A percentile compares a stretch with the other conserved stretches of the same genome.
phyloP scores from a whole-genome alignment of 1,284 basidiomycete species.

The Sutorius eximius region DNA sequence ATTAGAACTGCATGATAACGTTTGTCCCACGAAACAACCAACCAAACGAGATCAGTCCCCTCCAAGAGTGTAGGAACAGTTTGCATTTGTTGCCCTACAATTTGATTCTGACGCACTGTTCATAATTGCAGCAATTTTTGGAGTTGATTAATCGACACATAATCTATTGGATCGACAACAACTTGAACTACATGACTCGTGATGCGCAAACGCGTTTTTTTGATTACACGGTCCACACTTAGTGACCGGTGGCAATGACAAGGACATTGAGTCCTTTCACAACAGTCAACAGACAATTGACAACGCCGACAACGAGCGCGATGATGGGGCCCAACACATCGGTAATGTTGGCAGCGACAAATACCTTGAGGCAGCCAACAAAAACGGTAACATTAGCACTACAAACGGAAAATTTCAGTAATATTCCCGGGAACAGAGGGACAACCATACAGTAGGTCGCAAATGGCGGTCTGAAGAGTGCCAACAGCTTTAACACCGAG shows the following conservation, averaged over 20 bases:
- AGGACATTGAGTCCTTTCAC: neutral
- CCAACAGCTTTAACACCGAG: neutral
- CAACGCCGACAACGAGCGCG: neutral
- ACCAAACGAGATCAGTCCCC: too few relatives aligned
- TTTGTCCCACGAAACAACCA: too few relatives aligned
- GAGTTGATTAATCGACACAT: neutral
- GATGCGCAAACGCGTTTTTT: neutral
- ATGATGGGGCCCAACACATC: conserved; percentile 6
- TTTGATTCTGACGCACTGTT: neutral
- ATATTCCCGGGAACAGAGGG: neutral
- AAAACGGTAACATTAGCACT: neutral
- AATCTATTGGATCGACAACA: neutral
- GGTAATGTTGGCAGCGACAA: neutral
- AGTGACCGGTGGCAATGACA: neutral
- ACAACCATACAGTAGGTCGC: conserved; percentile 3
- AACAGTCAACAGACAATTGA: neutral
- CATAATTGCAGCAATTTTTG: neutral
- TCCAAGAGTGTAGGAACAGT: too few relatives aligned
- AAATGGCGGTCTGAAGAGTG: neutral
- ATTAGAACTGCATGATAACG: too few relatives aligned
- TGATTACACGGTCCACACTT: neutral
- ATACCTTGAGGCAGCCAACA: conserved; percentile 4
- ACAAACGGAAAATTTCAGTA: neutral
- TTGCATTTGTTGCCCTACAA: neutral
- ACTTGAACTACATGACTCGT: neutral